Percentiles rank a stretch among this genome's conserved stretches.
These are phyloP conservation scores for Penicillium steckii DNA, from an alignment of 495 filamentous ascomycete species.

Conservation along the genomic window DNA sequence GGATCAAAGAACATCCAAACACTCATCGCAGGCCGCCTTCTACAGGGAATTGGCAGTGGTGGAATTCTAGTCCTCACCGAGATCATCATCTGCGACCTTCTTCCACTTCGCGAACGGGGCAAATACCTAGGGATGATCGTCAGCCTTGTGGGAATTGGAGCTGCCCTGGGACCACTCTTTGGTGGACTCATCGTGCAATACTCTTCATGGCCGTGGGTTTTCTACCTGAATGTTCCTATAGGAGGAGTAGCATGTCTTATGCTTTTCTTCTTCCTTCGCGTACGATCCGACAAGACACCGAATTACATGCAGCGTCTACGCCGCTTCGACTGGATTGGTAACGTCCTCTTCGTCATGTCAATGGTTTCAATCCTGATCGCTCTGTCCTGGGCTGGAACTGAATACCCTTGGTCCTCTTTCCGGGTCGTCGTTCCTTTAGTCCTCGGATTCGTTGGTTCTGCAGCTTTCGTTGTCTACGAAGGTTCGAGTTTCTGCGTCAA, in stretches of 20 bases:
- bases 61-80: slow-evolving; percentile 32
- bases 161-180: slow-evolving; percentile 25
- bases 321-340: slow-evolving; percentile 28
- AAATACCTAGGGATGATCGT: slow-evolving; percentile 6
- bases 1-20: slow-evolving; percentile 3
- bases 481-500: not conserved
- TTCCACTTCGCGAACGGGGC: slow-evolving; percentile 27
- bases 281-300: not conserved
- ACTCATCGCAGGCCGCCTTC: slow-evolving; percentile 29
- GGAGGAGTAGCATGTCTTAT: slow-evolving; percentile 15
- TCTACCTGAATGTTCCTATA: slow-evolving; percentile 42
- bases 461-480: slow-evolving; percentile 12
- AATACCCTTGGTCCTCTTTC: slow-evolving; percentile 49
- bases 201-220: slow-evolving; percentile 33
- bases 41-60: slow-evolving; percentile 37
- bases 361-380: slow-evolving; percentile 46
- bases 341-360: slow-evolving; percentile 43
- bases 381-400: slow-evolving; percentile 49
- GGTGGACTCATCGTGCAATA: slow-evolving; percentile 25
- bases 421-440: slow-evolving; percentile 40
- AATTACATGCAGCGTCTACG: not conserved
- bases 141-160: slow-evolving; percentile 15
- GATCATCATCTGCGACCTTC: slow-evolving; percentile 35
- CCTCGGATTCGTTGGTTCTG: slow-evolving; percentile 17
- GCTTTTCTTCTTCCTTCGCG: not conserved